Conservation (phyloP, 2,329 filamentous ascomycete species). For the Ascochyta pisi region DNA sequence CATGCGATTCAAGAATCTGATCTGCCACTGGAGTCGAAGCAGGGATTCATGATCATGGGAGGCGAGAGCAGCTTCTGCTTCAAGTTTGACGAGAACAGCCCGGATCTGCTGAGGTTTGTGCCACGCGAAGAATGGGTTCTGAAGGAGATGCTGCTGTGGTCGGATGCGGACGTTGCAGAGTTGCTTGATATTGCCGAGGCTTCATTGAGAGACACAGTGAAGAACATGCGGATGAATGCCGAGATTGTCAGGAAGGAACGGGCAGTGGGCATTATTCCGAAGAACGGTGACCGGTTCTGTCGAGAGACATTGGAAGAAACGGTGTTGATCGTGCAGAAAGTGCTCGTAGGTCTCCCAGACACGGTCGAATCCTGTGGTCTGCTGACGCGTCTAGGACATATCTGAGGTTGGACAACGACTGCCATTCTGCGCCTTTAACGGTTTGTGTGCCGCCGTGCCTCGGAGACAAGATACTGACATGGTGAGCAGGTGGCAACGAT, state of each 20-base stretch:
- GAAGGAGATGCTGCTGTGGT: constrained; percentile 79
- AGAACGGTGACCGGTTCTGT: constrained; percentile 71
- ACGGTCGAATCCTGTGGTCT: background rate
- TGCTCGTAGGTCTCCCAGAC: constrained; percentile 58
- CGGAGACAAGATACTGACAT: constrained; percentile 22
- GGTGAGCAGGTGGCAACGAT: constrained; percentile 76
- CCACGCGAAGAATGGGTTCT: constrained; percentile 73
- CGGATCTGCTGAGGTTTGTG: constrained; percentile 72
- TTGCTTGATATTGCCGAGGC: constrained; percentile 90
- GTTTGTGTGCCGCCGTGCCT: constrained; percentile 39
- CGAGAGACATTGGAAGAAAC: constrained; percentile 95
- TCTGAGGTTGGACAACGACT: constrained; percentile 71
- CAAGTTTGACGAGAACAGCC: constrained; percentile 70
- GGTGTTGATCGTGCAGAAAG: constrained; percentile 91
- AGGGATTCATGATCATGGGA: constrained; percentile 88
- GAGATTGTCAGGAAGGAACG: constrained; percentile 85
- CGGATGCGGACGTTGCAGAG: constrained; percentile 74
- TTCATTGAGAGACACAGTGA: constrained; percentile 81
- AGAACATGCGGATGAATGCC: constrained; percentile 79
- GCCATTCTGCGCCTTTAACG: constrained; percentile 98
- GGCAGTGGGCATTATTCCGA: constrained; percentile 59
- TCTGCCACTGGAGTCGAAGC: constrained; percentile 71
- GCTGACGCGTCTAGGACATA: constrained; percentile 63
- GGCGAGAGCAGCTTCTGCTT: constrained; percentile 97
- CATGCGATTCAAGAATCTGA: constrained; percentile 73